These are phyloP conservation scores for Cichorium intybus DNA, from an alignment of 140 eudicot species.

Conservation along the genomic window DNA sequence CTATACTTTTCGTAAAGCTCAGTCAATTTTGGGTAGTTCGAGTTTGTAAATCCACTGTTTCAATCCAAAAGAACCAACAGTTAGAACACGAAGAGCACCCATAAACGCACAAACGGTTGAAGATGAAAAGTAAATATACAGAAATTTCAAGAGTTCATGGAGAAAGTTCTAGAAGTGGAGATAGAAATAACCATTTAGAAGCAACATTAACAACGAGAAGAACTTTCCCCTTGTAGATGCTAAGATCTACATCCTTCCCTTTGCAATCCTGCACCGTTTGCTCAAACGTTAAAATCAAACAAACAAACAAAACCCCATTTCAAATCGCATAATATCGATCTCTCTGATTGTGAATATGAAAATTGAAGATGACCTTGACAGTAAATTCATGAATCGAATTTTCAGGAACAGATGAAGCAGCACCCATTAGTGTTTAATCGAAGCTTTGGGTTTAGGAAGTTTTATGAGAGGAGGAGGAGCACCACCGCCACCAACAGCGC, in stretches of 20 bases:
- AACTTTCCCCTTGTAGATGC: conserved; percentile 73
- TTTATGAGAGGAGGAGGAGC: neutral
- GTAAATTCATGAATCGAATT: conserved; percentile 69
- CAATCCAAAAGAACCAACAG: conserved; percentile 18
- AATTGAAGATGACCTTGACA: conserved; percentile 47
- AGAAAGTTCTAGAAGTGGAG: neutral
- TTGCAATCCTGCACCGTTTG: conserved; percentile 52
- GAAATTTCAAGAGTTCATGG: neutral
- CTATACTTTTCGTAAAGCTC: conserved; percentile 52
- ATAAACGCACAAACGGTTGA: neutral
- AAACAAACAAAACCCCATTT: neutral
- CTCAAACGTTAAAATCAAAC: neutral
- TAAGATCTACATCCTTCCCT: conserved; percentile 77
- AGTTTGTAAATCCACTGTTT: conserved; percentile 56
- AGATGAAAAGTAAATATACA: neutral
- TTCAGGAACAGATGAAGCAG: conserved; percentile 61
- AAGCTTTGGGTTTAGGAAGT: neutral
- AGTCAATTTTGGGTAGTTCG: conserved; percentile 61
- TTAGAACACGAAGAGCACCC: conserved; percentile 9
- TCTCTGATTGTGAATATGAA: neutral
- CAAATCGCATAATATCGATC: neutral
- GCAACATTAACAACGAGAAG: conserved; percentile 90
- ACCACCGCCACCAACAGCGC: neutral
- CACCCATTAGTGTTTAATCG: conserved; percentile 51
- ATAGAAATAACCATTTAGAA: conserved; percentile 62